These are phyloP conservation scores for Sicyos edulis DNA, from an alignment of 306 rosid genomes.

Conservation along the genomic window DNA sequence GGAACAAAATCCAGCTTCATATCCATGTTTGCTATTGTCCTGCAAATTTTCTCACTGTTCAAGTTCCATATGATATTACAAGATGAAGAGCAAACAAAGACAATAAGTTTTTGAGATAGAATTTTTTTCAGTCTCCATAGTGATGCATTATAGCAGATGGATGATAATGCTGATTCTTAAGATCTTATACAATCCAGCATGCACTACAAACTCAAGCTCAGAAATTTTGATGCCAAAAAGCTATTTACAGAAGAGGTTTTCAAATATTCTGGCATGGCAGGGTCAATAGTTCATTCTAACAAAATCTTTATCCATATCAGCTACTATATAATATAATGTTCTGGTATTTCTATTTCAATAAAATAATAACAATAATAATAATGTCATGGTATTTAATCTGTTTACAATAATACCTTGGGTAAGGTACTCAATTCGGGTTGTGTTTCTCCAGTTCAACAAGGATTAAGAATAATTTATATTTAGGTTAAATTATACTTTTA, in stretches of 20 bases:
- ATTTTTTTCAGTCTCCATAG: background rate
- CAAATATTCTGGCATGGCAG: background rate
- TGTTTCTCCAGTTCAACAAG: background rate
- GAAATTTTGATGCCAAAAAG: background rate
- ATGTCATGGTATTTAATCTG: background rate
- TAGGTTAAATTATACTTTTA: background rate
- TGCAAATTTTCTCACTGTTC: conserved; percentile 31
- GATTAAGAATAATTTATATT: background rate
- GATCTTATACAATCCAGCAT: background rate
- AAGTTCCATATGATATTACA: background rate
- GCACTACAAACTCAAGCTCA: background rate
- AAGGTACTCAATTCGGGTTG: background rate
- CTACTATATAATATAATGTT: too few relatives aligned
- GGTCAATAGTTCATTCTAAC: background rate
- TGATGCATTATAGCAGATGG: background rate
- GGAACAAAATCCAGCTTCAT: conserved; percentile 80
- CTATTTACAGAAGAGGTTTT: background rate
- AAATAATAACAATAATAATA: too few relatives aligned
- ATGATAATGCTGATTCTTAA: background rate
- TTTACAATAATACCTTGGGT: background rate
- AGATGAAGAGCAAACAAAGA: background rate
- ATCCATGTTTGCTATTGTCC: conserved; percentile 89
- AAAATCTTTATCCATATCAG: background rate
- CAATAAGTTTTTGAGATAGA: background rate
- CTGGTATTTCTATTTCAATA: too few relatives aligned